Conservation (phyloP, 306 rosid genomes). For the Canavalia ensiformis region DNA sequence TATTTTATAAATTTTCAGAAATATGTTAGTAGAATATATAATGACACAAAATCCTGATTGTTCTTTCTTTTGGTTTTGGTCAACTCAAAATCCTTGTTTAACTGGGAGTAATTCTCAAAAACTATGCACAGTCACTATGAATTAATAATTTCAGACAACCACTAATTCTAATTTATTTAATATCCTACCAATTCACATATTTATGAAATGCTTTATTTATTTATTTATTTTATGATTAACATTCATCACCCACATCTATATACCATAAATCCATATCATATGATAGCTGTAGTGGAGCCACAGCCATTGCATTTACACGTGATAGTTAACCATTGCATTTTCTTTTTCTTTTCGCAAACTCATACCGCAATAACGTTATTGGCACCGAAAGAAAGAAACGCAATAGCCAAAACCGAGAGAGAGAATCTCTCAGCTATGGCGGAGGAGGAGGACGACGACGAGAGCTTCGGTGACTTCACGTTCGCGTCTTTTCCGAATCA, state of each 20-base stretch:
- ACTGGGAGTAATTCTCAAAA: background rate
- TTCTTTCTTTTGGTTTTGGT: too few species aligned
- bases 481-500: constrained; percentile 57
- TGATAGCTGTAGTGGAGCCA: background rate
- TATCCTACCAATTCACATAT: background rate
- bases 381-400: constrained; percentile 32
- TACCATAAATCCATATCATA: background rate
- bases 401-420: background rate
- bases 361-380: background rate
- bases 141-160: background rate
- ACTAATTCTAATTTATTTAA: background rate
- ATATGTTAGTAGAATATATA: background rate
- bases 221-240: background rate
- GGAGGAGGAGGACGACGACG: constrained; percentile 77
- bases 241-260: background rate
- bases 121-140: background rate
- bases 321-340: background rate
- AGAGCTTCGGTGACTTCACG: constrained; percentile 80
- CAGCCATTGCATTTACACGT: background rate
- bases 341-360: background rate
- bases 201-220: background rate
- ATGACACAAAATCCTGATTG: background rate
- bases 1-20: background rate
- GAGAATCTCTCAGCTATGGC: constrained; percentile 60
- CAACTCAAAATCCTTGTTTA: background rate